Evolutionary conservation across 164 flowering plant genomes (phyloP).

Genomic region (grape (Vitis vinifera)): DNA sequence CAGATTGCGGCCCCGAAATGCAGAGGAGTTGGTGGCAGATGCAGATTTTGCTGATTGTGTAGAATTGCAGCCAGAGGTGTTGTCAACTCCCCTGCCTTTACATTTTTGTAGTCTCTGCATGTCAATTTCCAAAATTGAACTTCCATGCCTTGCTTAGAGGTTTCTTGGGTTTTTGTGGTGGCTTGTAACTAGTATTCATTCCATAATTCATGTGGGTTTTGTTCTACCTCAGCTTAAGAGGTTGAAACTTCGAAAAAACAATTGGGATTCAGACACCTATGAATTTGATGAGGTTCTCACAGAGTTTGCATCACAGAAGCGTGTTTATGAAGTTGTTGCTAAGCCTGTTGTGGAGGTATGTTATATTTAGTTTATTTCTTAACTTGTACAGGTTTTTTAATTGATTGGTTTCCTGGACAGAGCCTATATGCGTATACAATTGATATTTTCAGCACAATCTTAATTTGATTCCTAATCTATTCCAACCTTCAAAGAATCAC

Average conservation of each 20-base stretch:
- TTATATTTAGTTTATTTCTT: conserved; percentile 3
- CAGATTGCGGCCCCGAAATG: conserved; percentile 86
- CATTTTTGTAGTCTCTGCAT: neutral
- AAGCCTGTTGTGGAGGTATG: conserved; percentile 99
- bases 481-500: too few species aligned
- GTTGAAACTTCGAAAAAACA: conserved; percentile 88
- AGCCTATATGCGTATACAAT: too few species aligned
- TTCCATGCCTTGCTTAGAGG: neutral
- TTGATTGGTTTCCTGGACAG: neutral
- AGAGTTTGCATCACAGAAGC: conserved; percentile 96
- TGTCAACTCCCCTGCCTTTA: neutral
- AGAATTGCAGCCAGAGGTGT: conserved; percentile 94
- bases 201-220: conserved; percentile 6
- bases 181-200: neutral
- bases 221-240: conserved; percentile 74
- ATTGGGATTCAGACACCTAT: conserved; percentile 96
- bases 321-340: conserved; percentile 98
- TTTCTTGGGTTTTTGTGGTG: neutral
- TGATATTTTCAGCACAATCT: too few species aligned
- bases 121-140: too few species aligned
- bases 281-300: conserved; percentile 99
- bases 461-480: too few species aligned
- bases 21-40: conserved; percentile 85
- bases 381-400: neutral
- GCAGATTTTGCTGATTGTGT: conserved; percentile 99